Evolutionary conservation across 2,329 filamentous ascomycete genomes (phyloP).

Genomic region (Beauveria asiatica): DNA sequence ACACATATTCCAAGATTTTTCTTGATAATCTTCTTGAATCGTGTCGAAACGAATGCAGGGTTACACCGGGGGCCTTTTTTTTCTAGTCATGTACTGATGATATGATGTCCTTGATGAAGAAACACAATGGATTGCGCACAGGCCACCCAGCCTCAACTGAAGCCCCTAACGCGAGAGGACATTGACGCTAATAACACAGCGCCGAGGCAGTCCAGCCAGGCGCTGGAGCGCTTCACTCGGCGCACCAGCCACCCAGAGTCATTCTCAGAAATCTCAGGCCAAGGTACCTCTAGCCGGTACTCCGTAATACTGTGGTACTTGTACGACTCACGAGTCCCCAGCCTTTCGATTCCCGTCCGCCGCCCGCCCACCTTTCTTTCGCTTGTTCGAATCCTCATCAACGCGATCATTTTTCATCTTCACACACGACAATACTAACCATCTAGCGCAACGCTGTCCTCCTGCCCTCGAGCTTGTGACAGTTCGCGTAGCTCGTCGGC

Average conservation of each 20-base stretch:
- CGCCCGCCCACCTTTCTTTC: conserved; percentile 1
- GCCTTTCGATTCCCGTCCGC: conserved; percentile 4
- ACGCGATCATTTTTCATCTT: neutral
- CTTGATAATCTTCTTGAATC: too few species aligned
- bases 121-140: conserved; percentile 1
- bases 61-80: too few species aligned
- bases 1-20: too few species aligned
- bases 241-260: conserved; percentile 1
- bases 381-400: conserved; percentile 1
- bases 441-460: conserved; percentile 1
- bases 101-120: neutral
- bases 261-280: too few species aligned
- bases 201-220: neutral
- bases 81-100: neutral
- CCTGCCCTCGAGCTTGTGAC: conserved; percentile 7
- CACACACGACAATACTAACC: conserved; percentile 10
- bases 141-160: conserved; percentile 9
- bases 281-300: too few species aligned
- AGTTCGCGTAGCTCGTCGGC: conserved; percentile 3
- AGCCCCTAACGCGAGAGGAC: neutral
- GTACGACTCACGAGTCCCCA: neutral
- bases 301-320: too few species aligned
- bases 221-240: neutral
- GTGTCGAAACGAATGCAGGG: too few species aligned
- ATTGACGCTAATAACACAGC: neutral